phyloP scores from a whole-genome alignment of 75 land plant genomes.

The Pinus albicaulis region DNA sequence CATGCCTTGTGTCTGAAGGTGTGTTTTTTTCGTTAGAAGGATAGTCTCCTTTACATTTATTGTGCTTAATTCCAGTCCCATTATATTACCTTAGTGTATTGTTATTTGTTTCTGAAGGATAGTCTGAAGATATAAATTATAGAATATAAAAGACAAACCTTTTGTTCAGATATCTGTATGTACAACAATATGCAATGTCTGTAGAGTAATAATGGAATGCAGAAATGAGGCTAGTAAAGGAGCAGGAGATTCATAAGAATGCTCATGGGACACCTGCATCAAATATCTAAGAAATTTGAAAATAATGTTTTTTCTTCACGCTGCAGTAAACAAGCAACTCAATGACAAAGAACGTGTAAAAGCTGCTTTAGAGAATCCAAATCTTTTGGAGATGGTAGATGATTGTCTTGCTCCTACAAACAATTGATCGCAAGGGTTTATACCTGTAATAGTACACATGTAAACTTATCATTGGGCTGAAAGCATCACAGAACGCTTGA shows the following conservation, averaged over 20 bases:
- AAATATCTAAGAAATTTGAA: background rate
- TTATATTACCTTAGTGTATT: background rate
- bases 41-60: too few relatives aligned
- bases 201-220: background rate
- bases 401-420: conserved; percentile 65
- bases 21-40: too few relatives aligned
- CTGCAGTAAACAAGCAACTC: conserved; percentile 93
- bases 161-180: background rate
- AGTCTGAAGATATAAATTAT: background rate
- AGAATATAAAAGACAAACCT: background rate
- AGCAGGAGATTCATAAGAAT: background rate
- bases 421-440: background rate
- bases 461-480: too few relatives aligned
- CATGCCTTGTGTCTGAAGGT: too few relatives aligned
- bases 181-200: background rate
- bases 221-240: background rate
- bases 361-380: conserved; percentile 92
- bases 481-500: too few relatives aligned
- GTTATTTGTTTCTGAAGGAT: background rate
- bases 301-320: background rate
- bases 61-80: background rate
- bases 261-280: background rate
- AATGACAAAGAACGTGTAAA: conserved; percentile 96
- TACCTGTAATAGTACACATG: too few relatives aligned
- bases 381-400: conserved; percentile 72